These are phyloP conservation scores for Silybum marianum DNA, from an alignment of 129 eudicot species.

Conservation along the genomic window DNA sequence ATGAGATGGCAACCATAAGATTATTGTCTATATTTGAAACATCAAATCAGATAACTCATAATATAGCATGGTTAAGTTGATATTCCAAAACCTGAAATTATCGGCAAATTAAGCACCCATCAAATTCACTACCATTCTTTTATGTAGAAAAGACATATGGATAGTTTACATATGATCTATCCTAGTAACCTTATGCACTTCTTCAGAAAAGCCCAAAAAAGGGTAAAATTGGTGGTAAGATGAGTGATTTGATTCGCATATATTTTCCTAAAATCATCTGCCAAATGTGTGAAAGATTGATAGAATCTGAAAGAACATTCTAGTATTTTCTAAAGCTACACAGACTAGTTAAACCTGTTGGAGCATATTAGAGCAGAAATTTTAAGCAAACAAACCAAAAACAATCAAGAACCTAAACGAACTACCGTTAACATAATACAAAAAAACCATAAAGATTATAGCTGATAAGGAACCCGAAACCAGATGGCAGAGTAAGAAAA, in stretches of 20 bases:
- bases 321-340: not conserved
- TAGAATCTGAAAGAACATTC: not conserved
- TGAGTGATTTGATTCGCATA: not conserved
- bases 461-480: not conserved
- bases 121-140: not conserved
- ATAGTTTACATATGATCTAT: not conserved
- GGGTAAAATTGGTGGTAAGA: not conserved
- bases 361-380: not conserved
- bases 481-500: not conserved
- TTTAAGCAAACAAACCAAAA: not conserved
- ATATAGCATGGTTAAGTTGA: not conserved
- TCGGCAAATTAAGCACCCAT: not conserved
- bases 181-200: not conserved
- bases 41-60: not conserved
- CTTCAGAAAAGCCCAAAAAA: not conserved
- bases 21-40: too few relatives aligned
- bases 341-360: not conserved
- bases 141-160: not conserved
- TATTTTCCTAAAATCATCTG: not conserved
- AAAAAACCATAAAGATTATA: not conserved
- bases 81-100: not conserved
- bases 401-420: not conserved
- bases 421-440: not conserved
- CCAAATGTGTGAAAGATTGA: not conserved
- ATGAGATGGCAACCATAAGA: conserved; percentile 1